These are phyloP conservation scores for Gremmenia infestans DNA, from an alignment of 2,329 filamentous ascomycete genomes.

Conservation along the genomic window DNA sequence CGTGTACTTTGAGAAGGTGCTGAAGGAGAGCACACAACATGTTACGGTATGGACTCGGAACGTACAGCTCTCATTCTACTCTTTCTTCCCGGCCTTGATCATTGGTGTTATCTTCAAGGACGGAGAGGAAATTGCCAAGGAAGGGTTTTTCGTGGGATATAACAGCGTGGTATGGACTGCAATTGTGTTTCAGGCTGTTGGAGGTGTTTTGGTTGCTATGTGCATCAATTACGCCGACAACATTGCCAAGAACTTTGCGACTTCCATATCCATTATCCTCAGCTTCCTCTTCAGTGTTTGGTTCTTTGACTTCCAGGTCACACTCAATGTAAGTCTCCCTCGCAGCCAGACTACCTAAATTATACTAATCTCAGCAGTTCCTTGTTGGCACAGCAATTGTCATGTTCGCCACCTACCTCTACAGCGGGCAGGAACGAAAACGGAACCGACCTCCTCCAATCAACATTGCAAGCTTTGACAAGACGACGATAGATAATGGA, in stretches of 20 bases:
- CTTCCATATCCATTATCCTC: slow-evolving; percentile 84
- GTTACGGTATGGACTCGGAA: slow-evolving; percentile 91
- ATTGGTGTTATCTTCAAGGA: slow-evolving; percentile 85
- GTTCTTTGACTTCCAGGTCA: slow-evolving; percentile 77
- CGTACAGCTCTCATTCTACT: slow-evolving; percentile 91
- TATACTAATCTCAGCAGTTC: slow-evolving; percentile 53
- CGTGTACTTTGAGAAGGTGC: slow-evolving; percentile 84
- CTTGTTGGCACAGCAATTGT: slow-evolving; percentile 75
- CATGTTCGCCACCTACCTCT: slow-evolving; percentile 77
- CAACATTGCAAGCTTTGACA: slow-evolving; percentile 70
- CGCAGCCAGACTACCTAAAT: neutral
- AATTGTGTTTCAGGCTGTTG: slow-evolving; percentile 74
- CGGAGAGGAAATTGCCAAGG: slow-evolving; percentile 72
- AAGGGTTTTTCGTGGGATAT: slow-evolving; percentile 93
- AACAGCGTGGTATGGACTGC: slow-evolving; percentile 87
- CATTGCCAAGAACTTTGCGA: slow-evolving; percentile 90
- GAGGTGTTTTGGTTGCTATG: slow-evolving; percentile 77
- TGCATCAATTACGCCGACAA: slow-evolving; percentile 82
- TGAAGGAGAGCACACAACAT: slow-evolving; percentile 74
- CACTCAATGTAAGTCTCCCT: slow-evolving; percentile 56
- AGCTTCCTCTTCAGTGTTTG: slow-evolving; percentile 81
- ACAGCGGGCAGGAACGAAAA: slow-evolving; percentile 62
- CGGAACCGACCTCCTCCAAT: slow-evolving; percentile 59
- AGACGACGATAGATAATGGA: slow-evolving; percentile 41
- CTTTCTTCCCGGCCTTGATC: slow-evolving; percentile 81